Evolutionary conservation across 2,329 filamentous ascomycete genomes (phyloP).

Genomic region (Pyricularia sp.): DNA sequence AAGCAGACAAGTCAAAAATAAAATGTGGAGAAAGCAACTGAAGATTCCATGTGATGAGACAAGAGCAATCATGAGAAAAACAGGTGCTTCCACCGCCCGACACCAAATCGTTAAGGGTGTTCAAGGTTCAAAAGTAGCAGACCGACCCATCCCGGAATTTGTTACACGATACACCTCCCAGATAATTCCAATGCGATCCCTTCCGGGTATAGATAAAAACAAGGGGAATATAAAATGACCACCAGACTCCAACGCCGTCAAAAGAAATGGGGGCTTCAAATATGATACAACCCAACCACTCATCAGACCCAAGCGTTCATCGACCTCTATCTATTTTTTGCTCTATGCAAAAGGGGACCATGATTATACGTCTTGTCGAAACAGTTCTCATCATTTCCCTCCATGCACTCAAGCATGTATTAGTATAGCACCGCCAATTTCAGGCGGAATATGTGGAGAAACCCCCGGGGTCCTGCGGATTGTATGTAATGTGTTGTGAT

Average conservation of each 20-base stretch:
- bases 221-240: conserved; percentile 2
- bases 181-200: neutral
- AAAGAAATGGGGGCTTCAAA: neutral
- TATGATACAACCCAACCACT: neutral
- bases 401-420: conserved; percentile 1
- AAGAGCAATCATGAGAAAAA: neutral
- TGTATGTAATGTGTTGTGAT: neutral
- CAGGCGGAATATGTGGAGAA: conserved; percentile 1
- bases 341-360: neutral
- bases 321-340: conserved; percentile 2
- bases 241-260: conserved; percentile 2
- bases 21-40: conserved; percentile 2
- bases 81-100: neutral
- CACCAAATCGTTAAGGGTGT: neutral
- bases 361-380: neutral
- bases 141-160: neutral
- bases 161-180: conserved; percentile 1
- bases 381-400: neutral
- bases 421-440: conserved; percentile 5
- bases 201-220: conserved; percentile 1
- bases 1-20: neutral
- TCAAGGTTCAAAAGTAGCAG: neutral
- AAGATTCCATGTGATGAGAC: neutral
- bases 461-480: neutral
- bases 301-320: neutral